Conservation (phyloP, 345 rosid genomes). For the Dimocarpus longan region DNA sequence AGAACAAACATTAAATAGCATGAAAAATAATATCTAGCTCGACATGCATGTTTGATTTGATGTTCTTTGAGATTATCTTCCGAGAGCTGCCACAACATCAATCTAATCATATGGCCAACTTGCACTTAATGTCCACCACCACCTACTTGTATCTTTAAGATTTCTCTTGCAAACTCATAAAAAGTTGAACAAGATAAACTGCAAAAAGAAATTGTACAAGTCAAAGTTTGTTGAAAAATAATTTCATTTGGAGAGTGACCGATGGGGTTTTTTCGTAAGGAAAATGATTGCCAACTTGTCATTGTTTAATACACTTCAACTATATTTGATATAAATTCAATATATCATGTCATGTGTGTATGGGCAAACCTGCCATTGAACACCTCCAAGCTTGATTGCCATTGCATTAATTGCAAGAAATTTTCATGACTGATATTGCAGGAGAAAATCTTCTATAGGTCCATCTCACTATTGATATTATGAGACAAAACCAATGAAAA, state of each 20-base stretch:
- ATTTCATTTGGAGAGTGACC: neutral
- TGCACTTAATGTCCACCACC: neutral
- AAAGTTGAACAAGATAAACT: too few species aligned
- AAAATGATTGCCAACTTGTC: neutral
- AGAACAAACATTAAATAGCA: too few species aligned
- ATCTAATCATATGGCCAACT: neutral
- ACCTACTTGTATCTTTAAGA: too few species aligned
- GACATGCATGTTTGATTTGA: neutral
- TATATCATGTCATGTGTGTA: neutral
- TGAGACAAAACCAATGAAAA: too few species aligned
- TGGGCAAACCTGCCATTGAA: constrained; percentile 9
- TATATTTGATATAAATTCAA: neutral
- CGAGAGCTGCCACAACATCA: too few species aligned
- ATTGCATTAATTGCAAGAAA: neutral
- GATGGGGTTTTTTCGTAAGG: neutral
- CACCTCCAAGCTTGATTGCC: neutral
- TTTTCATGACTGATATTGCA: too few species aligned
- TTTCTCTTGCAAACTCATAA: too few species aligned
- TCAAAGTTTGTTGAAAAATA: neutral
- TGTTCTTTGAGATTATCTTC: neutral
- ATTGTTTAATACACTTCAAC: neutral
- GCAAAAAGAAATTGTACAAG: neutral
- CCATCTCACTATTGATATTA: too few species aligned
- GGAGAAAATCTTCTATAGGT: too few species aligned
- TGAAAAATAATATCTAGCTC: neutral